These are phyloP conservation scores for Backusella westeae DNA, from an alignment of 192 early-diverging fungal genomes.

Conservation along the genomic window DNA sequence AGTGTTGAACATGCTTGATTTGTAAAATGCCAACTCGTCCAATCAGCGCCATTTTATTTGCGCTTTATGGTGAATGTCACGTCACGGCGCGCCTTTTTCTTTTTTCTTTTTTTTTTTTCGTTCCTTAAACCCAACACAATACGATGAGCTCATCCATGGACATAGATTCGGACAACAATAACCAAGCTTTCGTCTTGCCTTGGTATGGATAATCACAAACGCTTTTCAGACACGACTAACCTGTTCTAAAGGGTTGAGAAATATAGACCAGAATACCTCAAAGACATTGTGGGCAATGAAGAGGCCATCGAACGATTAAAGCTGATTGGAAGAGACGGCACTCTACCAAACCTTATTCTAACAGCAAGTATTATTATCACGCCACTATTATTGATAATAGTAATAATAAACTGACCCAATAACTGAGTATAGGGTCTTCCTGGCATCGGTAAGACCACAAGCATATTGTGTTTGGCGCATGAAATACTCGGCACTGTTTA, in stretches of 20 bases:
- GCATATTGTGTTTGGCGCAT: slow-evolving; percentile 89
- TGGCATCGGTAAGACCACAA: slow-evolving; percentile 98
- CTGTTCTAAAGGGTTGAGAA: slow-evolving; percentile 79
- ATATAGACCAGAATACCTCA: slow-evolving; percentile 81
- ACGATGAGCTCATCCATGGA: slow-evolving; percentile 16
- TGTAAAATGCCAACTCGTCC: not conserved
- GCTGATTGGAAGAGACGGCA: slow-evolving; percentile 87
- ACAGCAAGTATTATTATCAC: slow-evolving; percentile 48
- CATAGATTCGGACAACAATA: not conserved
- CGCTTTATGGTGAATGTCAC: not conserved
- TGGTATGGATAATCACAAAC: slow-evolving; percentile 11
- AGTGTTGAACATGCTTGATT: not conserved
- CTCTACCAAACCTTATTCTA: slow-evolving; percentile 96
- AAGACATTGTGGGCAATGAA: slow-evolving; percentile 93
- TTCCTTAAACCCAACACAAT: not conserved
- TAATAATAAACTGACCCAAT: not conserved
- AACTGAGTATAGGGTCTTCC: slow-evolving; percentile 68
- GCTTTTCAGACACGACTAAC: not conserved
- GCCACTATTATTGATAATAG: not conserved
- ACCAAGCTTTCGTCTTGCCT: slow-evolving; percentile 15
- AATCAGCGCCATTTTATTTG: not conserved
- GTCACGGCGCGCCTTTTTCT: not conserved
- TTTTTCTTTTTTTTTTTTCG: not conserved
- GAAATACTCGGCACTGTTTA: slow-evolving; percentile 80
- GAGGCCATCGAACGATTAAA: slow-evolving; percentile 85